Evolutionary conservation across 2,329 filamentous ascomycete genomes (phyloP).

Genomic region (Fusarium sp.): DNA sequence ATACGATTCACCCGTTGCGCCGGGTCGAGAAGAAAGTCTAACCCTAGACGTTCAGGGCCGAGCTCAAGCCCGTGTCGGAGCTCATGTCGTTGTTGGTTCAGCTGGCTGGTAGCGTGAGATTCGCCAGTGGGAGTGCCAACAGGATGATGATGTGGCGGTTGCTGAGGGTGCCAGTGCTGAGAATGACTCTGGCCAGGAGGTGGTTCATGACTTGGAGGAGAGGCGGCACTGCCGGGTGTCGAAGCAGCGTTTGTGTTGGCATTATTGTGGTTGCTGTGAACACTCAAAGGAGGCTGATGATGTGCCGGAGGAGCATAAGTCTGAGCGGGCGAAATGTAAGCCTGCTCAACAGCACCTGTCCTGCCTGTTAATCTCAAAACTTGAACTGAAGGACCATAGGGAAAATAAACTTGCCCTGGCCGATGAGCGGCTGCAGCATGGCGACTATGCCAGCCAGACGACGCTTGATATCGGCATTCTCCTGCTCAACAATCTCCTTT

Average conservation of each 20-base stretch:
- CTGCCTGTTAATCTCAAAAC: conserved; percentile 6
- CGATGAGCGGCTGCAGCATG: conserved; percentile 71
- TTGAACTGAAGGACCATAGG: background rate
- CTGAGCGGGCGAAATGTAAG: conserved; percentile 51
- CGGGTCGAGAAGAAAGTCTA: conserved; percentile 78
- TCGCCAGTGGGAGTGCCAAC: conserved; percentile 21
- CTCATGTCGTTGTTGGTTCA: conserved; percentile 63
- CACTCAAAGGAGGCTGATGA: conserved; percentile 31
- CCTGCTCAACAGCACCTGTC: conserved; percentile 45
- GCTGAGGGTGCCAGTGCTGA: conserved; percentile 33
- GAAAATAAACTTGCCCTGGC: conserved; percentile 39
- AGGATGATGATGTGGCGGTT: conserved; percentile 29
- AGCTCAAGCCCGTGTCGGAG: conserved; percentile 69
- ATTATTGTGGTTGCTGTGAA: conserved; percentile 39
- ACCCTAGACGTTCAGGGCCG: conserved; percentile 74
- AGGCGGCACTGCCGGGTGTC: conserved; percentile 42
- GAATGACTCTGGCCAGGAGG: conserved; percentile 14
- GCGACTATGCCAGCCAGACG: conserved; percentile 74
- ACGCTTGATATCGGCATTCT: conserved; percentile 83
- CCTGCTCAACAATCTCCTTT: conserved; percentile 81
- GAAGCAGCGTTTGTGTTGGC: conserved; percentile 41
- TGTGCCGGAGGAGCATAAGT: conserved; percentile 43
- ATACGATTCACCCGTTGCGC: conserved; percentile 67
- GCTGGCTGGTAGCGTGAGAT: conserved; percentile 38
- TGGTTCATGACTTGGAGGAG: conserved; percentile 40